A percentile compares a stretch with the other conserved stretches of the same genome.
phyloP scores from a whole-genome alignment of 129 eudicot genomes.

The Saussurea involucrata region DNA sequence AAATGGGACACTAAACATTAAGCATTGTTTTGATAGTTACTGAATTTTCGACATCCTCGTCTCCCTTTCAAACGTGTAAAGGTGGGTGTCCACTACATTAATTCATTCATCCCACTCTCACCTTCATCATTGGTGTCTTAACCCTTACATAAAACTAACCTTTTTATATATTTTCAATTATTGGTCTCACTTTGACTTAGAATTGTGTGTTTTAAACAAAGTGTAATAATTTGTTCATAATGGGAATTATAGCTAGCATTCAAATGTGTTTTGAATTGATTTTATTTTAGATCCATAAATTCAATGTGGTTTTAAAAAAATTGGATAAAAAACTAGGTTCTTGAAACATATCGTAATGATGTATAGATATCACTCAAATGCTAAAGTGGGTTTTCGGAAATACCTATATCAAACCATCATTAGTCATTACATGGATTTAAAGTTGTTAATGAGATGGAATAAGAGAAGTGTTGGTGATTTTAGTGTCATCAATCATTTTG shows the following conservation, averaged over 20 bases:
- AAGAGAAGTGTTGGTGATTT: too few species aligned
- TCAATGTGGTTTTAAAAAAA: not conserved
- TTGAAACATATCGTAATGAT: not conserved
- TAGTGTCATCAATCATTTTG: too few species aligned
- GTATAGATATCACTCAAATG: too few species aligned
- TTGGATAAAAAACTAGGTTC: not conserved
- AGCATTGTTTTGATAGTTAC: conserved; percentile 36
- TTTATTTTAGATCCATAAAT: not conserved
- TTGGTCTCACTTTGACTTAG: conserved; percentile 10
- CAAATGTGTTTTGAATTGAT: not conserved
- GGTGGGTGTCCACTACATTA: conserved; percentile 56
- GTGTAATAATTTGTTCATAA: not conserved
- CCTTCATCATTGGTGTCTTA: conserved; percentile 49
- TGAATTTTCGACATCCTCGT: conserved; percentile 38
- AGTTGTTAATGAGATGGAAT: not conserved
- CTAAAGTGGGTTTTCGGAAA: not conserved
- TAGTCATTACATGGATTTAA: too few species aligned
- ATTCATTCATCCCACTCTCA: conserved; percentile 14
- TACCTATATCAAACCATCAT: not conserved
- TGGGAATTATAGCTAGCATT: not conserved
- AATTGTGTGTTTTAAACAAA: not conserved
- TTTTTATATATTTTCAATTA: conserved; percentile 32
- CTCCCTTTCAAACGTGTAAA: conserved; percentile 61
- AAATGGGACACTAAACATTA: conserved; percentile 39
- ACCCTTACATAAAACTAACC: conserved; percentile 14